Evolutionary conservation across 2,329 filamentous ascomycete species (phyloP).

Genomic region (Fusarium marasasianum): DNA sequence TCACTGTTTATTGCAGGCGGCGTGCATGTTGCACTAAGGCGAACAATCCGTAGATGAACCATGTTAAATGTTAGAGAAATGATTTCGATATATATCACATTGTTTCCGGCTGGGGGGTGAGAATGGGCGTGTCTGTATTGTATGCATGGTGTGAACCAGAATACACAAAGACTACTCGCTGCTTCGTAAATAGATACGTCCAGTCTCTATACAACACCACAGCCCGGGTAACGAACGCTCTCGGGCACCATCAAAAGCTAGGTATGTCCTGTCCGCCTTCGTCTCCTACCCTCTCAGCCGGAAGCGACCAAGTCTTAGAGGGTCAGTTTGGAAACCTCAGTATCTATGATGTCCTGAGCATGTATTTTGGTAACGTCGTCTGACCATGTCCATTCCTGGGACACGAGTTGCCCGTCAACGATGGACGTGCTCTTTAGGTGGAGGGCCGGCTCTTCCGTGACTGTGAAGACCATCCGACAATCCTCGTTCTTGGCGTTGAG

Average conservation of each 20-base stretch:
- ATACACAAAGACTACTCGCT: neutral
- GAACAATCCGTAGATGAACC: neutral
- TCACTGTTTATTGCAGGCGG: neutral
- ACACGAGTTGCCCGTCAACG: conserved; percentile 17
- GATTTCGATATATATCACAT: neutral
- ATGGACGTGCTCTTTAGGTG: conserved; percentile 34
- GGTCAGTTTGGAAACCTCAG: conserved; percentile 20
- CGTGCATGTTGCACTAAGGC: neutral
- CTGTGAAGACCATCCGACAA: conserved; percentile 46
- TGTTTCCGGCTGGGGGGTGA: neutral
- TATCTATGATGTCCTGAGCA: conserved; percentile 36
- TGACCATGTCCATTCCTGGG: conserved; percentile 47
- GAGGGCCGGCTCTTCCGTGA: conserved; percentile 38
- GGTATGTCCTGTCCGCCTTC: neutral
- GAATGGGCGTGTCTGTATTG: neutral
- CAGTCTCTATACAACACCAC: neutral
- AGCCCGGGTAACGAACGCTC: neutral
- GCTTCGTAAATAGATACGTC: neutral
- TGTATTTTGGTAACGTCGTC: conserved; percentile 21
- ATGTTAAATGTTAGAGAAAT: neutral
- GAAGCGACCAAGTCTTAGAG: neutral
- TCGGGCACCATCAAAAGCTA: neutral
- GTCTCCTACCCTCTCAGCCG: neutral
- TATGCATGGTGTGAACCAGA: neutral
- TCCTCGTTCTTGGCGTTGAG: conserved; percentile 41